Evolutionary conservation across 2,329 filamentous ascomycete genomes (phyloP).

Genomic region (Curvularia lunata): DNA sequence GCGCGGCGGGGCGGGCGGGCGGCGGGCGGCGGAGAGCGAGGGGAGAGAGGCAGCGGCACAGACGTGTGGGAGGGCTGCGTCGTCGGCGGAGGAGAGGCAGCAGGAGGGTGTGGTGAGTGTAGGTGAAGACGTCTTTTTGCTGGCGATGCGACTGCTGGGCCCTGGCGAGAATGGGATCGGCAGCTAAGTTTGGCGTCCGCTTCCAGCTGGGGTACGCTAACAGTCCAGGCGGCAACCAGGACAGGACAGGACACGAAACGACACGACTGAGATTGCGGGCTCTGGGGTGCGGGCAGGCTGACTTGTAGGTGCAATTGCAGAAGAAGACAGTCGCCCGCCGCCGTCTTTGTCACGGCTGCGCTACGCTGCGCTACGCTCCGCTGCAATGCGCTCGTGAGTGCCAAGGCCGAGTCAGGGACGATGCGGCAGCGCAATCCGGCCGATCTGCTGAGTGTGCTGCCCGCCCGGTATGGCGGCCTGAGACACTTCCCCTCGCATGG

Average conservation of each 20-base stretch:
- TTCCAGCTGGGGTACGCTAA: constrained; percentile 26
- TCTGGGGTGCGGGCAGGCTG: too few relatives aligned
- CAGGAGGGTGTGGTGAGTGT: neutral
- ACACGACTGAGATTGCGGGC: too few relatives aligned
- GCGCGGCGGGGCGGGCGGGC: constrained; percentile 2
- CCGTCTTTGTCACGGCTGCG: constrained; percentile 1
- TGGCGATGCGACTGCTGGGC: constrained; percentile 18
- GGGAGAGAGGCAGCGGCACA: constrained; percentile 7
- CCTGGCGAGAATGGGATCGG: constrained; percentile 27
- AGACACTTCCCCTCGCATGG: constrained; percentile 41
- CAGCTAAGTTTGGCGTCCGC: constrained; percentile 29
- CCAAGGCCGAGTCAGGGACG: constrained; percentile 32
- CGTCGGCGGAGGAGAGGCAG: constrained; percentile 1
- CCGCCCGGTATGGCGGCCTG: constrained; percentile 18
- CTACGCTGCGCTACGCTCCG: neutral
- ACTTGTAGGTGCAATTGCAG: neutral
- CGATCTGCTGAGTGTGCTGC: constrained; percentile 26
- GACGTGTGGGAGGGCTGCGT: constrained; percentile 6
- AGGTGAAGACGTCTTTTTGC: constrained; percentile 19
- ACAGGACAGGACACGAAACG: too few relatives aligned
- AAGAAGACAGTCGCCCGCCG: constrained; percentile 2
- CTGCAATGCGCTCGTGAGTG: constrained; percentile 25
- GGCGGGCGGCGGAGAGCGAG: constrained; percentile 1
- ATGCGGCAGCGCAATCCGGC: constrained; percentile 24
- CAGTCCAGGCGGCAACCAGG: constrained; percentile 9